A percentile compares a stretch with the other conserved stretches of the same genome.
These are phyloP conservation scores for Penicillium sp. DNA, from an alignment of 2,329 filamentous ascomycete genomes.

Conservation along the genomic window DNA sequence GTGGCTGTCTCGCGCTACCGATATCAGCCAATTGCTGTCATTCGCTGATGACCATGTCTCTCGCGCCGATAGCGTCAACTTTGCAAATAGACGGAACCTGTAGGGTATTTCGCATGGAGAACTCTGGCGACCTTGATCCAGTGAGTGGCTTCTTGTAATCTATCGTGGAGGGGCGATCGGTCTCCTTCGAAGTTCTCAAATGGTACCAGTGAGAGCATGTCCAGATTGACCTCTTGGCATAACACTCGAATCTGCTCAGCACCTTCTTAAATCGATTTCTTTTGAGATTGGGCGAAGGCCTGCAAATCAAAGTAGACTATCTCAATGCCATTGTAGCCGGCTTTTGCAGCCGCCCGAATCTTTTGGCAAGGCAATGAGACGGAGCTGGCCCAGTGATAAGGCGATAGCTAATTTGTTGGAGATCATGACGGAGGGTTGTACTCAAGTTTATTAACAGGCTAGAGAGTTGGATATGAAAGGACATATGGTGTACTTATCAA, in stretches of 20 bases:
- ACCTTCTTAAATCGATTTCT: conserved; percentile 17
- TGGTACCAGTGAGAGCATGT: no score
- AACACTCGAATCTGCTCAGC: conserved; percentile 2
- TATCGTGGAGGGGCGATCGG: no score
- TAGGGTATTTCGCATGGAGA: conserved; percentile 27
- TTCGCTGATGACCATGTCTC: neutral
- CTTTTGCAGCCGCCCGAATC: conserved; percentile 25
- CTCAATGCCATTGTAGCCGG: conserved; percentile 32
- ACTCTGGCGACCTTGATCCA: neutral
- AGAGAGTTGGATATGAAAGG: no score
- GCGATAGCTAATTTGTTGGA: conserved; percentile 30
- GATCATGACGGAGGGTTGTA: conserved; percentile 7
- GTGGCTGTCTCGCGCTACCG: neutral
- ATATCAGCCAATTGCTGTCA: neutral
- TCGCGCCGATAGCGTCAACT: neutral
- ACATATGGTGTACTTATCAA: no score
- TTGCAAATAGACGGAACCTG: conserved; percentile 27
- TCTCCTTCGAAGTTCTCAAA: no score
- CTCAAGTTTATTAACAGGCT: neutral
- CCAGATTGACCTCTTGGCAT: no score
- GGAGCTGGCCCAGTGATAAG: conserved; percentile 29
- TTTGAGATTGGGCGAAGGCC: conserved; percentile 17
- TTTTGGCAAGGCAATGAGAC: conserved; percentile 32
- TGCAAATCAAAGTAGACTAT: conserved; percentile 34
- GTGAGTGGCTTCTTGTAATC: no score